Evolutionary conservation across 192 early-diverging fungal genomes (phyloP), one percentile per base, ranked within the genome.

Genomic region (Mycoemilia scoparia): DNA sequence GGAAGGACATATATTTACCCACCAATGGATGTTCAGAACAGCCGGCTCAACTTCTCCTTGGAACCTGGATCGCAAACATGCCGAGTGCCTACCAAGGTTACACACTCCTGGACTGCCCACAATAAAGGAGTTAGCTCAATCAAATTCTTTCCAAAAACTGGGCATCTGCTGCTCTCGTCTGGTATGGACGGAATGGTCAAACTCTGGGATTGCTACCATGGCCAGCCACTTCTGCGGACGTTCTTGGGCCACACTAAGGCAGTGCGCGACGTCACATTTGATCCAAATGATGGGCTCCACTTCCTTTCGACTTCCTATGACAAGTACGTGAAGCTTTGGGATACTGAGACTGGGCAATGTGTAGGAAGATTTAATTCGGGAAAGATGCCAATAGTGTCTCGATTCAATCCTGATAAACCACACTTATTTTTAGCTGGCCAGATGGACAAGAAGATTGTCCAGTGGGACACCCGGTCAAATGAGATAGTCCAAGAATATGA

Each of bases 141-240:
- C 34, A 66, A 79, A 26, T 85, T 93, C 46, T 76, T 98, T 24
- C 95, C 95, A 0, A 66, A 70, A 10, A 79, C 75, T 18, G 95
- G 83, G 0, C 95, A 98, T 46, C 45, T 98, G 44, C 49, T 98
- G 20, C 45, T 98, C 18, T 86, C 82, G 48, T 71, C 71, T 17
- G 78, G 85, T 34, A 89, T 98, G 89, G 95, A 98, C 52, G 65
- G 74, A 23, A 82, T 81, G 57, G 75, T 96, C 45, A 98, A 98
- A 74, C 46, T 98, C 2, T 96, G 87, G 76, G 95, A 98, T 62
- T 78, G 87, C 9, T 90, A 96, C 50, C 67, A 85, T 34, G 81
- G 92, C 40, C 74, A 86, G n/a, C 54, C 66, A 27, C 71, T 73
- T 28, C 61, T 87, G 41, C 73, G 95, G 27, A 87, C 89, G 1